A percentile compares a stretch with the other conserved stretches of the same genome.
phyloP scores from a whole-genome alignment of 2,329 filamentous ascomycete species.

The Cladosporium sp. region DNA sequence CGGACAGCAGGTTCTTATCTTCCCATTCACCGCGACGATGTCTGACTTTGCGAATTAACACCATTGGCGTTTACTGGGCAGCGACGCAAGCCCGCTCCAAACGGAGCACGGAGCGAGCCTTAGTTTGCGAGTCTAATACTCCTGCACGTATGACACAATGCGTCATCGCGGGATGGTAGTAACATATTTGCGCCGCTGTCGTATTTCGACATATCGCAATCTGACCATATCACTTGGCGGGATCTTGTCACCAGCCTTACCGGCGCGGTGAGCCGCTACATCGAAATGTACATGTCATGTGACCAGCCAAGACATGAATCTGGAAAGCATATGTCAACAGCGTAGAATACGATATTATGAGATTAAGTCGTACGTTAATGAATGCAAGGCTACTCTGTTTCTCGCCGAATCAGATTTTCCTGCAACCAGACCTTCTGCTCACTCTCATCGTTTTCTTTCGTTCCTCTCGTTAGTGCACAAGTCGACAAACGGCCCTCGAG shows the following conservation, averaged over 20 bases:
- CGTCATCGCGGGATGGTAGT: constrained; percentile 1
- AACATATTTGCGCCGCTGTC: constrained; percentile 10
- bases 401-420: too few relatives aligned
- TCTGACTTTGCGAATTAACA: too few relatives aligned
- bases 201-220: neutral
- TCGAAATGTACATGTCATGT: constrained; percentile 6
- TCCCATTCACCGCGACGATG: too few relatives aligned
- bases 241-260: neutral
- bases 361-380: too few relatives aligned
- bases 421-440: too few relatives aligned
- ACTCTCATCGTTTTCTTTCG: too few relatives aligned
- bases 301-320: neutral
- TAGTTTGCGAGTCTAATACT: constrained; percentile 10
- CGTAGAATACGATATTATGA: neutral
- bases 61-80: neutral
- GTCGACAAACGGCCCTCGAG: neutral
- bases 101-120: constrained; percentile 13
- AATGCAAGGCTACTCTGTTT: too few relatives aligned
- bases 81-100: constrained; percentile 10
- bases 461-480: too few relatives aligned
- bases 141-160: constrained; percentile 3
- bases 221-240: neutral
- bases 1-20: too few relatives aligned
- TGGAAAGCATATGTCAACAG: neutral
- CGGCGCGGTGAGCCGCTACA: constrained; percentile 9